phyloP scores from a whole-genome alignment of 345 rosid species.

The Diplotaxis tenuifolia region DNA sequence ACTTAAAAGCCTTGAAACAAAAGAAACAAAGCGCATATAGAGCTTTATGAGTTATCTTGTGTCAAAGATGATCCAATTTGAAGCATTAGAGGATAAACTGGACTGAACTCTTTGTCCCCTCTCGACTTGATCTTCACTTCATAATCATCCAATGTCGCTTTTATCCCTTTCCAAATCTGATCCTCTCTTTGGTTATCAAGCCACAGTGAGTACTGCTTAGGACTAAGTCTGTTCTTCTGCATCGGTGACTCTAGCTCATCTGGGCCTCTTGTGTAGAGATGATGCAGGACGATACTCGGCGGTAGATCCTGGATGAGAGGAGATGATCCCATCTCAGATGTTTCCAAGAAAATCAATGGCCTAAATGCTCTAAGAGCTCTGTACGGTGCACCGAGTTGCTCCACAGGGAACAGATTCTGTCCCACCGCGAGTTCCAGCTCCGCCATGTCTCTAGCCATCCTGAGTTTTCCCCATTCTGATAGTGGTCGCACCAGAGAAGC shows the following conservation, averaged over 20 bases:
- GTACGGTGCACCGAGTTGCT: conserved; percentile 91
- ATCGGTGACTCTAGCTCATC: conserved; percentile 82
- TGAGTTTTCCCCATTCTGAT: conserved; percentile 93
- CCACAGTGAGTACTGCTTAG: conserved; percentile 87
- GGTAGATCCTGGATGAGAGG: conserved; percentile 92
- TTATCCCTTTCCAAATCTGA: conserved; percentile 96
- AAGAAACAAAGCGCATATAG: background rate
- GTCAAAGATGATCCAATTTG: conserved; percentile 69
- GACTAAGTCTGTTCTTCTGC: conserved; percentile 83
- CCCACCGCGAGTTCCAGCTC: conserved; percentile 95
- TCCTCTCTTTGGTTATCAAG: conserved; percentile 93
- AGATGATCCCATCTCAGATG: conserved; percentile 71
- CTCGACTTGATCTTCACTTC: conserved; percentile 68
- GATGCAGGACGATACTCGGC: conserved; percentile 82
- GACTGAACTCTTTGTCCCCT: conserved; percentile 97
- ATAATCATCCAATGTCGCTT: conserved; percentile 95
- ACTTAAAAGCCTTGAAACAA: conserved; percentile 9
- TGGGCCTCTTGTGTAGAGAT: conserved; percentile 92
- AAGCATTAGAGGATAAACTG: conserved; percentile 94
- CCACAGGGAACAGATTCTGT: conserved; percentile 86
- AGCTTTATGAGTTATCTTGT: conserved; percentile 7
- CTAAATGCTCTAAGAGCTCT: conserved; percentile 94
- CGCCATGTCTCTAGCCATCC: conserved; percentile 98
- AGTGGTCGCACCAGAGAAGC: conserved; percentile 93
- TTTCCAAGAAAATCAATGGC: conserved; percentile 90